Percentiles rank a stretch among this genome's conserved stretches.
phyloP scores from a whole-genome alignment of 805 yeast species.

The Candida fluviatilis region DNA sequence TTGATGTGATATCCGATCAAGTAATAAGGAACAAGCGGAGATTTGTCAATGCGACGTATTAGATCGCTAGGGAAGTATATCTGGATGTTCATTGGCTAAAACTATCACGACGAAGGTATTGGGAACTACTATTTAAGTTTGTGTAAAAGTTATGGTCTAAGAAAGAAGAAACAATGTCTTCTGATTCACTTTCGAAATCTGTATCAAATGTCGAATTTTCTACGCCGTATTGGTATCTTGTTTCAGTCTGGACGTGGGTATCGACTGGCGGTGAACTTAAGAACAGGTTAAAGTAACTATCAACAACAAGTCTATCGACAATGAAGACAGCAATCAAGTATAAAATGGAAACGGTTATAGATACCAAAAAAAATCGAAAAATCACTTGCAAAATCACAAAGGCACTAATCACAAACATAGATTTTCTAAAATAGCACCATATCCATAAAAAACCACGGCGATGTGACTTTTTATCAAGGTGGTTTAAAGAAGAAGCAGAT shows the following conservation, averaged over 20 bases:
- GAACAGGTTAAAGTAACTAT: neutral
- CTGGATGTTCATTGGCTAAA: constrained; percentile 12
- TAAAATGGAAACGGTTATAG: neutral
- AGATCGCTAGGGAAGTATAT: constrained; percentile 35
- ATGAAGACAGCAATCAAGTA: neutral
- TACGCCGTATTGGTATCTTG: neutral
- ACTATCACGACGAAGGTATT: constrained; percentile 39
- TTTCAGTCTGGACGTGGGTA: neutral
- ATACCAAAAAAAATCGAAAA: neutral
- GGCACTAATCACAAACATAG: neutral
- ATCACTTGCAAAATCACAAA: neutral
- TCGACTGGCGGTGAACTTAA: neutral
- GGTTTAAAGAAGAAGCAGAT: too few species aligned
- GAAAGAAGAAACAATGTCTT: constrained; percentile 8
- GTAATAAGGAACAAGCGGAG: constrained; percentile 4
- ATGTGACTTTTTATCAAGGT: neutral
- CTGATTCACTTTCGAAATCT: constrained; percentile 7
- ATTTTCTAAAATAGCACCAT: neutral
- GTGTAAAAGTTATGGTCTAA: constrained; percentile 13
- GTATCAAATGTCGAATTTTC: neutral
- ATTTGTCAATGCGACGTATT: constrained; percentile 8
- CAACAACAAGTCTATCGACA: neutral
- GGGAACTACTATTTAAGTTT: constrained; percentile 38
- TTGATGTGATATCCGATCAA: constrained; percentile 24
- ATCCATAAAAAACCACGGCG: neutral